phyloP scores from a whole-genome alignment of 129 eudicot species.

The Kitagawia praeruptora region DNA sequence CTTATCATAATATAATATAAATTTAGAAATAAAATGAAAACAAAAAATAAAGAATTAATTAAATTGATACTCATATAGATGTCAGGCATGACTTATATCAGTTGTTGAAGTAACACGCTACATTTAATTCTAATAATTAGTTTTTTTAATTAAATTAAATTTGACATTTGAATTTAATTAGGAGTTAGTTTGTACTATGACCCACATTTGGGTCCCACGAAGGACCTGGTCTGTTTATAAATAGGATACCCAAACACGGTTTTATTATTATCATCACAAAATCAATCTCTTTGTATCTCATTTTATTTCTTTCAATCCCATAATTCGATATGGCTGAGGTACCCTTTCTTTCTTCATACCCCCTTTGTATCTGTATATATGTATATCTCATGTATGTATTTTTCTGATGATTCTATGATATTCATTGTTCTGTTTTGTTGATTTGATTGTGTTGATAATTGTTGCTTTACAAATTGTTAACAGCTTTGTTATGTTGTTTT shows the following conservation, averaged over 20 bases:
- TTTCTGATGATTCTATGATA: not conserved
- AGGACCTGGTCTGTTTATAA: not conserved
- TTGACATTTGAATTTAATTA: not conserved
- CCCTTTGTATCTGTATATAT: not conserved
- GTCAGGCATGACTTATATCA: not conserved
- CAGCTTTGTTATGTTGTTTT: not conserved
- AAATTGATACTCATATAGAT: too few relatives aligned
- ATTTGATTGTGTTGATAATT: not conserved
- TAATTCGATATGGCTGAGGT: not conserved
- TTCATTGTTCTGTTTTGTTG: not conserved
- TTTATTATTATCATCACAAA: not conserved
- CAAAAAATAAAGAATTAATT: too few relatives aligned
- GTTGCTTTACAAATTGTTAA: not conserved
- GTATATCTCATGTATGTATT: not conserved
- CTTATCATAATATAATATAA: too few relatives aligned
- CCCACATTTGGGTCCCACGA: not conserved
- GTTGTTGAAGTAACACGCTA: not conserved
- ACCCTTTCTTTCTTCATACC: not conserved
- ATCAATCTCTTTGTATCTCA: not conserved
- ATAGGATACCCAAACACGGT: constrained; percentile 6
- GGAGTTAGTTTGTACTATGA: not conserved
- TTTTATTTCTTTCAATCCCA: not conserved
- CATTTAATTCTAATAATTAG: too few relatives aligned
- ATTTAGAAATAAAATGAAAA: too few relatives aligned
- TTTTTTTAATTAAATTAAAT: not conserved